Evolutionary conservation across 2,329 filamentous ascomycete genomes (phyloP), one percentile per base, ranked within the genome.

Genomic region (Exophiala xenobiotica): DNA sequence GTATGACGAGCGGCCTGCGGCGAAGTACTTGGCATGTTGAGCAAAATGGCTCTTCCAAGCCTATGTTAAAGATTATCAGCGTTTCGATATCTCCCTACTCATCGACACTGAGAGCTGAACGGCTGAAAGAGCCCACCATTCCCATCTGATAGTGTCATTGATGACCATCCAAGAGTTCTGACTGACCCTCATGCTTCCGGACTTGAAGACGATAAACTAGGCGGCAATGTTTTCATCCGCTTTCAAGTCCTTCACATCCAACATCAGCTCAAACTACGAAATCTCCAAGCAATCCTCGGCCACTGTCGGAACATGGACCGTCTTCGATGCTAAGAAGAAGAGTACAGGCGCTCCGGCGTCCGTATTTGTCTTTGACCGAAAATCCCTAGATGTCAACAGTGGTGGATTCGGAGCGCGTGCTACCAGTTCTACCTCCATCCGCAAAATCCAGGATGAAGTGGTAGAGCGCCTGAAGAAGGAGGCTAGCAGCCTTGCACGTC

Each of bases 301-400:
- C 45, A 83, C 83, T 46, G 88, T 91, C 12, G 93, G 93, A 14
- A 89, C 91, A 52, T 99, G 93, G 93, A 95, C 90, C 75, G 93
- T 99, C 65, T 92, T 92, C 78, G 91, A 96, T 74, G 91, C 88
- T 53, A 97, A 95, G 77, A 95, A 95, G 74, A 97, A 96, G 73
- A 90, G 87, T 23, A 96, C 90, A 0, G 89, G 88, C 60, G 95
- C 93, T 68, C 71, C 85, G 6, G 93, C 86, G 49, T 96, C 91
- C 12, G 85, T 97, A 61, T 99, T 97, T 65, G 85, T 97, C 60
- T 96, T 97, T 68, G 93, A 99, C 60, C 86, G 84, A 67, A 96
- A 95, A 72, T 82, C 83, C 1, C 75, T 99, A 48, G 91, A 96
- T 51, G 48, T 58, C 29, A 74, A 82, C 7, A 79, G 85, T 53